phyloP scores from a whole-genome alignment of 75 land plant genomes.

The Cupressus sempervirens region DNA sequence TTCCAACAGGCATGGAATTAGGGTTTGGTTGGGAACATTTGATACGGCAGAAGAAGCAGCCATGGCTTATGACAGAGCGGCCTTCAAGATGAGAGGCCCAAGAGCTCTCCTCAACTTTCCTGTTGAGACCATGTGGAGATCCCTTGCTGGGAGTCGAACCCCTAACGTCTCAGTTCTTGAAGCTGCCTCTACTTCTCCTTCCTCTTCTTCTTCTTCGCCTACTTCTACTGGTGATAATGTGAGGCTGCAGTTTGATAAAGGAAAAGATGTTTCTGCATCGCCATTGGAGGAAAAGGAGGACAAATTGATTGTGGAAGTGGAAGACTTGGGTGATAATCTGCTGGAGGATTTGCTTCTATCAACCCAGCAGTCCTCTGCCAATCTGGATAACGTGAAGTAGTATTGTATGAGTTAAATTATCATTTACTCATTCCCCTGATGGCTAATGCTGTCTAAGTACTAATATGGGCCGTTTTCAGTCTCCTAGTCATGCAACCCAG shows the following conservation, averaged over 20 bases:
- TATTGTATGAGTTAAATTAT: too few relatives aligned
- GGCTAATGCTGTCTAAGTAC: too few relatives aligned
- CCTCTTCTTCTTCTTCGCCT: not conserved
- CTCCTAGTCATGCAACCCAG: too few relatives aligned
- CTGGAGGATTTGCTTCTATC: conserved; percentile 4
- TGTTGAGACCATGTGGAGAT: not conserved
- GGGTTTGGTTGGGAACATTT: conserved; percentile 47
- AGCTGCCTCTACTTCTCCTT: not conserved
- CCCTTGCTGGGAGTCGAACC: not conserved
- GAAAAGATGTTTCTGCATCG: not conserved
- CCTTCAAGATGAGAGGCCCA: conserved; percentile 22
- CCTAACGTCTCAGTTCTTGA: not conserved
- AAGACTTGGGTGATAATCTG: not conserved
- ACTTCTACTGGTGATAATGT: not conserved
- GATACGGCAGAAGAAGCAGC: conserved; percentile 26
- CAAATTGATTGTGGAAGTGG: not conserved
- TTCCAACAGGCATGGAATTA: conserved; percentile 27
- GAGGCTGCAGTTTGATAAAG: not conserved
- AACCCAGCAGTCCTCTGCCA: not conserved
- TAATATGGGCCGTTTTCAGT: too few relatives aligned
- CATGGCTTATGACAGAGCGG: conserved; percentile 26
- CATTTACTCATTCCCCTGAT: too few relatives aligned
- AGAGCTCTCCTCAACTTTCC: conserved; percentile 28
- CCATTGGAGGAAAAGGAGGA: not conserved
- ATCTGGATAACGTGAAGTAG: too few relatives aligned